Percentiles rank a stretch among this genome's conserved stretches.
phyloP scores from a whole-genome alignment of 106 monocot genomes.

The Amphibolis antarctica region DNA sequence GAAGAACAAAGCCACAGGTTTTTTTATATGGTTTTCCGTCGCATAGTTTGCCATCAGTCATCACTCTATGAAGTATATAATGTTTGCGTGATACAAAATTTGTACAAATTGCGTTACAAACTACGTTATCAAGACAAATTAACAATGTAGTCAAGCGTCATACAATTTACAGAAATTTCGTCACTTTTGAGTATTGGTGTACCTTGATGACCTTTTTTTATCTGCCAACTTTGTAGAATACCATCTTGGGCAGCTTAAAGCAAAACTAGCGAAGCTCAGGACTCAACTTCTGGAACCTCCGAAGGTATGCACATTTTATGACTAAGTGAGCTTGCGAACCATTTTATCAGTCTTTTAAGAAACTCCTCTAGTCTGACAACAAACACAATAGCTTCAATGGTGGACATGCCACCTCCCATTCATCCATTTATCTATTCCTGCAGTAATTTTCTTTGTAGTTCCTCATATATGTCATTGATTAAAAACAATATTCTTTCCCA shows the following conservation, averaged over 20 bases:
- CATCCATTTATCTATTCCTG: too few species aligned
- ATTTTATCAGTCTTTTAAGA: neutral
- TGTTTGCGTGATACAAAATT: too few species aligned
- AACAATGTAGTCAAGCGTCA: neutral
- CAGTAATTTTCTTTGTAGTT: too few species aligned
- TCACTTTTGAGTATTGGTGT: neutral
- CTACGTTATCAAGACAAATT: too few species aligned
- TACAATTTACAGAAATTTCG: neutral
- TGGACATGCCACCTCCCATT: too few species aligned
- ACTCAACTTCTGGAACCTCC: constrained; percentile 95
- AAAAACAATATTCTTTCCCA: too few species aligned
- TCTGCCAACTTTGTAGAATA: constrained; percentile 51
- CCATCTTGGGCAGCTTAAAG: constrained; percentile 98
- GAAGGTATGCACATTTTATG: constrained; percentile 44
- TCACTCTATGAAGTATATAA: too few species aligned
- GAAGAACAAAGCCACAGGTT: constrained; percentile 97
- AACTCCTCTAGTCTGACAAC: neutral
- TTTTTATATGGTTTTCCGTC: neutral
- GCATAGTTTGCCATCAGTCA: neutral
- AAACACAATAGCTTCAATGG: too few species aligned
- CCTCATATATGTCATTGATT: too few species aligned
- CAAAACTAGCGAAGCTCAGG: constrained; percentile 94
- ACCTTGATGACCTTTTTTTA: neutral
- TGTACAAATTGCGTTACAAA: too few species aligned
- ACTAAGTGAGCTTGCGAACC: neutral